Evolutionary conservation across 1,284 basidiomycete genomes (phyloP), one percentile per base, ranked within the genome.

Genomic region (Ceratobasidium papillatum): DNA sequence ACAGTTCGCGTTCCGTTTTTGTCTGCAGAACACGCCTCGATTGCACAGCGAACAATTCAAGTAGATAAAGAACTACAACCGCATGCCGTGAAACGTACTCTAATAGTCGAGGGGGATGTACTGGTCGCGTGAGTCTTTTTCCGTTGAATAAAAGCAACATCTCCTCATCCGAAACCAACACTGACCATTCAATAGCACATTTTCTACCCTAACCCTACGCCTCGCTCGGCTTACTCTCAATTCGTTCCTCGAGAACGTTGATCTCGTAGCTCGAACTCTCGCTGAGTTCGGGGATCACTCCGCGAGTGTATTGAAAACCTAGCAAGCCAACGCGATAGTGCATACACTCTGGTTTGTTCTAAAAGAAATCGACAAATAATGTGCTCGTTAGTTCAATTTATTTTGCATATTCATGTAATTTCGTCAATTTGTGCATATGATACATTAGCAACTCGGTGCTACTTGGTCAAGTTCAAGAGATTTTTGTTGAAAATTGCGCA

Each of bases 61-160:
- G 95, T 96, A 38, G 94, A 97, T 82, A 83, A 85, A 27, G 94
- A 96, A 80, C 85, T 95, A 51, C 94, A 96, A 78, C 88, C 89
- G 1, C 87, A 91, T 49, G 89, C 90, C 3, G 94, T 96, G 34
- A 89, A 90, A 79, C 86, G 93, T 73, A 85, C 82, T n/a, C 81
- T 96, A 51, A 81, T 81, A 3, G 87, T 93, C 0, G 89, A 94
- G 54, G 89, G 85, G 36, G 84, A 89, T 65, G 84, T 87, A 3
- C 85, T 96, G 25, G 84, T 93, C 41, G 93, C 90, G 94, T 95
- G 81, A 56, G 82, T 79, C 84, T 82, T 74, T 78, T 76, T 14
- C 1, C 17, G 22, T 62, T 51, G 30, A 25, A 30, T 17, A n/a
- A 74, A 34, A 51, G 3, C 5, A 66, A 62, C 3, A 51, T 73